Conservation (phyloP, 2,329 filamentous ascomycete genomes). For the Ophiocordyceps polyrhachis-furcata region DNA sequence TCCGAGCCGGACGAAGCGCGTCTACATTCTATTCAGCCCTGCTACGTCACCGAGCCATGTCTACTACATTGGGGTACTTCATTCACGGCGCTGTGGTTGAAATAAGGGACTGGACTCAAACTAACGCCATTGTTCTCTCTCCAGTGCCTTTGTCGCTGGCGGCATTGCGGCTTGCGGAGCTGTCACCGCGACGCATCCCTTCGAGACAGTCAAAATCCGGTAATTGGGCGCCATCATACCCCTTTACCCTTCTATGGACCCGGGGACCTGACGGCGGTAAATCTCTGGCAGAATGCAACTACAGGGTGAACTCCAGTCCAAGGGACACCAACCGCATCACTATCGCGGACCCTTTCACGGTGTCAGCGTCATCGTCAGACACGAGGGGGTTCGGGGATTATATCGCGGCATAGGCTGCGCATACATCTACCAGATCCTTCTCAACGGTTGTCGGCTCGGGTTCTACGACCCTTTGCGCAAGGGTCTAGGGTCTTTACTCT, state of each 20-base stretch:
- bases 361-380: slow-evolving; percentile 71
- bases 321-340: slow-evolving; percentile 65
- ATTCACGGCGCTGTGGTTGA: neutral
- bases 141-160: slow-evolving; percentile 78
- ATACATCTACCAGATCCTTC: slow-evolving; percentile 87
- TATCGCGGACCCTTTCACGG: slow-evolving; percentile 88
- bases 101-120: neutral
- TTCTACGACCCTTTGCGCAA: slow-evolving; percentile 93
- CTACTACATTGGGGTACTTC: slow-evolving; percentile 21
- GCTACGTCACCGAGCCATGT: slow-evolving; percentile 3
- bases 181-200: slow-evolving; percentile 92
- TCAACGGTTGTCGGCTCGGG: slow-evolving; percentile 90
- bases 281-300: slow-evolving; percentile 55
- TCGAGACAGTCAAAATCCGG: slow-evolving; percentile 98
- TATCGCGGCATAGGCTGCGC: slow-evolving; percentile 82
- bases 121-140: slow-evolving; percentile 3
- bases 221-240: slow-evolving; percentile 20
- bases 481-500: slow-evolving; percentile 47
- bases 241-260: neutral
- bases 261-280: neutral
- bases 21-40: too few relatives aligned
- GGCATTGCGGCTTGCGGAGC: slow-evolving; percentile 94
- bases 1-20: neutral
- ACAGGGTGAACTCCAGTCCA: slow-evolving; percentile 84
- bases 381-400: slow-evolving; percentile 72